Evolutionary conservation across 2,329 filamentous ascomycete species (phyloP), one percentile per base, ranked within the genome.

Genomic region (Amphichorda felina): DNA sequence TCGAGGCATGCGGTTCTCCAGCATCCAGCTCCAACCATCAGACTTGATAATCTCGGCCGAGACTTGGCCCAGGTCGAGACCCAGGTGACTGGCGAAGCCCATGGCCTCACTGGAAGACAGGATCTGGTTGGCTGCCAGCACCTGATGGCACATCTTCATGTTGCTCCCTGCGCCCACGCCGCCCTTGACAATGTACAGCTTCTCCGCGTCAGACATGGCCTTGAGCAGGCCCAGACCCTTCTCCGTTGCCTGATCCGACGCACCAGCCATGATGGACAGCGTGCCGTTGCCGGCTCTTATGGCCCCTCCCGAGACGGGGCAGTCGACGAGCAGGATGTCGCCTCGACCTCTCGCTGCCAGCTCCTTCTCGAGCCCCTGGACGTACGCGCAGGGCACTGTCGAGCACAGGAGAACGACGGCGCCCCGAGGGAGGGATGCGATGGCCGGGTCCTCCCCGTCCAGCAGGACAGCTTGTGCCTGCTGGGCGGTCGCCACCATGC

Each of bases 401-500:
- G 78, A 82, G 54, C 75, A 81, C 24, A 85, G 66, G 17, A 83
- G 61, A 27, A 86, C 63, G 0, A 71, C 70, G 10, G 73, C 72
- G 26, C 68, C 70, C 36, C 67, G 53, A 0, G 75, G 70, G 2
- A 83, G 61, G 4, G 60, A 48, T 2, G 51, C 35, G 7, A 58
- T 45, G 4, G 59, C 78, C 3, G 74, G 67, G 31, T 64, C 59
- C 2, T 68, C 61, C 2, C 63, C 64, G 19, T 73, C 72, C 42
- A 86, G 75, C 2, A 87, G 58, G 1, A 81, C 77, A 0, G 64
- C 59, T 41, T 82, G 71, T 8, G 75, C 79, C 51, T 86, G 82
- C 28, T 72, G 66, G 2, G 79, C 74, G 0, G 79, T 83, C 7
- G 81, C 81, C 1, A 87, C 82, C 82, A 87, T 86, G 53, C 76